Percentiles rank a stretch among this genome's conserved stretches.
Conservation (phyloP, 495 filamentous ascomycete genomes). For the Penicillium verhagenii region DNA sequence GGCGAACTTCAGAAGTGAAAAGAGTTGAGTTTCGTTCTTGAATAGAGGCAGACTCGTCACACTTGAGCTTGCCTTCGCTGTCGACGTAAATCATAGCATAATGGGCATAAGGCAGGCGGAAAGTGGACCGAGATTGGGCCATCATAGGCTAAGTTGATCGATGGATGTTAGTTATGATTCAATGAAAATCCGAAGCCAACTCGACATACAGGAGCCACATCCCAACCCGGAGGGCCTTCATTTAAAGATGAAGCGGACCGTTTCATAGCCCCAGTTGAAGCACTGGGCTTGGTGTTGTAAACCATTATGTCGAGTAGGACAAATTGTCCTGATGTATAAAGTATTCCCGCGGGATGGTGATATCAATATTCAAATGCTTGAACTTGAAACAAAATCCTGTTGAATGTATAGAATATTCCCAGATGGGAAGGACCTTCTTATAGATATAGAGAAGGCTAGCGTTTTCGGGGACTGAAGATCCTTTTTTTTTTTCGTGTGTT, state of each 20-base stretch:
- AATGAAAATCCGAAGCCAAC: not conserved
- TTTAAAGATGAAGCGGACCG: constrained; percentile 34
- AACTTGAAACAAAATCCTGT: not conserved
- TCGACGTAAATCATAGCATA: constrained; percentile 48
- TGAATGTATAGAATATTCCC: not conserved
- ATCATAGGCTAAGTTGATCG: constrained; percentile 35
- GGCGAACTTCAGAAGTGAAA: constrained; percentile 38
- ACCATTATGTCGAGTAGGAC: constrained; percentile 28
- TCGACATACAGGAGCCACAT: constrained; percentile 35
- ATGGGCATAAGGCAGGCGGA: constrained; percentile 36
- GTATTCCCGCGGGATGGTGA: not conserved
- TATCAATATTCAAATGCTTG: not conserved
- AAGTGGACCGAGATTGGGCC: constrained; percentile 24
- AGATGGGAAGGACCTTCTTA: constrained; percentile 11
- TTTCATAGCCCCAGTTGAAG: constrained; percentile 34
- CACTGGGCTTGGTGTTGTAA: constrained; percentile 31
- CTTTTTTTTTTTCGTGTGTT: too few species aligned
- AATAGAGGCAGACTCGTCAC: constrained; percentile 40
- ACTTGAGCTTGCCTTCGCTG: constrained; percentile 35
- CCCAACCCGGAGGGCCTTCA: constrained; percentile 36
- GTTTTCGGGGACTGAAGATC: not conserved
- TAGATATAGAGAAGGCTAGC: not conserved
- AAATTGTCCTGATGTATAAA: not conserved
- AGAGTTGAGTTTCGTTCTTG: constrained; percentile 33
- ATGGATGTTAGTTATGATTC: constrained; percentile 1